Base-by-base conservation (phyloP, 129 eudicot species). In the Solidago caesia region DNA sequence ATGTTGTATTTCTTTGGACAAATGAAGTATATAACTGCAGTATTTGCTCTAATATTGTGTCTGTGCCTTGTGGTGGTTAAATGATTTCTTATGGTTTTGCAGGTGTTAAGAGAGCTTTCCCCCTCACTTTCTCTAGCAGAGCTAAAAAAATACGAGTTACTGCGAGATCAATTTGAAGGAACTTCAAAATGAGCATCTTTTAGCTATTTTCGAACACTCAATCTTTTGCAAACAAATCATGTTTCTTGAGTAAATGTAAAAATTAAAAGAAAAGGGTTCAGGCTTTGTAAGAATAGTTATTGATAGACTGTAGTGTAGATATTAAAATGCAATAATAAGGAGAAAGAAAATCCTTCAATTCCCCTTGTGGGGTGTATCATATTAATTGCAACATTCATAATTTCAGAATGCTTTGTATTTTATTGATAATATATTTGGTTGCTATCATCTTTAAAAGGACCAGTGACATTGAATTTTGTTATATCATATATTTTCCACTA, bases 161-260 rank as follows among this genome's bases (percentile, higher is more conserved):
- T 91, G 68, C 85, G 97, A 48, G 92, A 88, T 80, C 97, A 88
- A 73, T 86, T 88, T 69, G 92, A 89, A 86, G 97, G 93, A 81
- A 63, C 75, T 63, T 73, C 83, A 78, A 86, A 62, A 76, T 75
- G 74, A 85, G 80, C 83, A 6, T 76, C 29, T 46, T 25, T 66
- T 1, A 14, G 59, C 51, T 8, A 56, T 46, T n/a, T 11, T 27
- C 8, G 67, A 27, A 62, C 44, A 0, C 39, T 33, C 39, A 33
- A 33, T 33, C 39, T 33, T 33, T 33, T 33, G 39, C 14, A 59
- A 58, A 26, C 58, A 72, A 3, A 25, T 72, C 29, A 45, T 72
- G 8, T 42, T 51, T 64, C 57, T 64, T 48, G 70, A 9, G 27
- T 64, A 52, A 64, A 42, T 26, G 53, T 6, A 59, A 8, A 59